These are phyloP conservation scores for Candida pseudoglaebosa DNA, from an alignment of 805 yeast genomes.

Conservation along the genomic window DNA sequence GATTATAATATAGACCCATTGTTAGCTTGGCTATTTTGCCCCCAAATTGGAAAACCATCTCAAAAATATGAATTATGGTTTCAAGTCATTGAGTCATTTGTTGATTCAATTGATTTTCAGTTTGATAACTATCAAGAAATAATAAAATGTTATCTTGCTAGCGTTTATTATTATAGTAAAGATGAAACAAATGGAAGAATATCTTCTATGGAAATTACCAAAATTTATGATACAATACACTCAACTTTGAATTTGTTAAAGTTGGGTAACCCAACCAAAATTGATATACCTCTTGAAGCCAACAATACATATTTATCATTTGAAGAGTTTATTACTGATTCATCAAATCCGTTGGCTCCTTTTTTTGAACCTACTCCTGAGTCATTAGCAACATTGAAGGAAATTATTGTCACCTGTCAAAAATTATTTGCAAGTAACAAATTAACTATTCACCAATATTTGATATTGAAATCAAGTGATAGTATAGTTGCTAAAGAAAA, in stretches of 20 bases:
- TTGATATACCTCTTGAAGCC: background rate
- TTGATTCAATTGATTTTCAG: conserved; percentile 6
- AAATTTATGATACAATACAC: conserved; percentile 26
- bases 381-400: conserved; percentile 14
- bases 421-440: conserved; percentile 31
- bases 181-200: conserved; percentile 11
- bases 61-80: conserved; percentile 21
- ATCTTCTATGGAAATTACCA: conserved; percentile 23
- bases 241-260: conserved; percentile 16
- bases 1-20: conserved; percentile 21
- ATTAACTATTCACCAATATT: conserved; percentile 27
- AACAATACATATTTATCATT: conserved; percentile 4
- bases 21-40: conserved; percentile 20
- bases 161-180: conserved; percentile 20
- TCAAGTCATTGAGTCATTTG: conserved; percentile 13
- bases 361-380: conserved; percentile 17
- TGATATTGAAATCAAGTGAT: conserved; percentile 18
- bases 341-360: conserved; percentile 13
- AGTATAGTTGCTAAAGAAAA: conserved; percentile 14
- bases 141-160: conserved; percentile 16
- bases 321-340: conserved; percentile 14
- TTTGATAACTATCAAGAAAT: conserved; percentile 12
- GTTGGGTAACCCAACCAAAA: background rate
- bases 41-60: conserved; percentile 6
- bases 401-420: conserved; percentile 26